Conservation (phyloP, 2,329 filamentous ascomycete species). For the Emergomyces pasteurianus region DNA sequence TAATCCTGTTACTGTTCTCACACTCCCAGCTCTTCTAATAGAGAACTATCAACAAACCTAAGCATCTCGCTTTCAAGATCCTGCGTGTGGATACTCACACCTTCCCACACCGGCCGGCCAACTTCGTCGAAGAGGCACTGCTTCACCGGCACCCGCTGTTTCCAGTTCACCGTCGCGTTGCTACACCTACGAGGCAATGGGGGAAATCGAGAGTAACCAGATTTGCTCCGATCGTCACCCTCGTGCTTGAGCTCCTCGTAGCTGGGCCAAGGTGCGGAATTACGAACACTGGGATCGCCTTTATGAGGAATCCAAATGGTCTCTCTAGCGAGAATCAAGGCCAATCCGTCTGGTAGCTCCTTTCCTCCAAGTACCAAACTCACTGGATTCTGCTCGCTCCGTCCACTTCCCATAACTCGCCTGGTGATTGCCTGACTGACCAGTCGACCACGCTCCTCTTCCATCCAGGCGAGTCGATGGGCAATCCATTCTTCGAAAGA, state of each 20-base stretch:
- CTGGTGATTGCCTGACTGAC: slow-evolving; percentile 6
- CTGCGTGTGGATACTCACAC: not conserved
- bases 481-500: slow-evolving; percentile 16
- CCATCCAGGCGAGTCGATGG: slow-evolving; percentile 11
- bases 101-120: slow-evolving; percentile 7
- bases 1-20: not conserved
- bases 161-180: slow-evolving; percentile 23
- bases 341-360: slow-evolving; percentile 13
- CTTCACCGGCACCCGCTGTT: slow-evolving; percentile 15
- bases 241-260: slow-evolving; percentile 22
- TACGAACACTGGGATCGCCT: slow-evolving; percentile 5
- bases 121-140: slow-evolving; percentile 16
- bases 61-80: slow-evolving; percentile 9
- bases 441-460: slow-evolving; percentile 8
- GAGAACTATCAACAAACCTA: slow-evolving; percentile 6
- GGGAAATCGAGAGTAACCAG: slow-evolving; percentile 19
- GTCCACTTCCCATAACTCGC: not conserved
- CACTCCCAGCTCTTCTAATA: slow-evolving; percentile 12
- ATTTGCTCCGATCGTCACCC: slow-evolving; percentile 19
- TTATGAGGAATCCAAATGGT: slow-evolving; percentile 19
- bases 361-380: slow-evolving; percentile 14
- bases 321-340: slow-evolving; percentile 15
- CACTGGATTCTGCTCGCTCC: slow-evolving; percentile 2
- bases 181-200: slow-evolving; percentile 21
- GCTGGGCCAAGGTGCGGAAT: slow-evolving; percentile 19